Conservation (phyloP, 768 basidiomycete species). For the Mycena crocata region DNA sequence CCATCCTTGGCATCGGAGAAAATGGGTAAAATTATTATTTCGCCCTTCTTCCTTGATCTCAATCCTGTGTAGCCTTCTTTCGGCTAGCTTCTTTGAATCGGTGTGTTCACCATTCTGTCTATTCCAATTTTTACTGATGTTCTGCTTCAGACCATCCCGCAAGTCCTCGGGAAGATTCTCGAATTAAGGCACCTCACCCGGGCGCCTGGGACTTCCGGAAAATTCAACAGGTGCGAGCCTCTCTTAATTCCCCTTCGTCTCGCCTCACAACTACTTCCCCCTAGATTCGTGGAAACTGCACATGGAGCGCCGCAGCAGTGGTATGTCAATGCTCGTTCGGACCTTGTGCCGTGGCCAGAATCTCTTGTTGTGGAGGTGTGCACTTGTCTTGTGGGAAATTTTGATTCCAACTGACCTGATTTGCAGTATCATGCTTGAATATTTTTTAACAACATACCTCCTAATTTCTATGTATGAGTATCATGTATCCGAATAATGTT, state of each 20-base stretch:
- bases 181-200: slow-evolving; percentile 53
- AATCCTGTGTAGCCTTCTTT: slow-evolving; percentile 41
- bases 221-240: slow-evolving; percentile 48
- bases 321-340: slow-evolving; percentile 46
- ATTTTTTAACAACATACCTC: not conserved
- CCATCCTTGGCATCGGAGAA: slow-evolving; percentile 48
- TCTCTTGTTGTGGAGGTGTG: slow-evolving; percentile 54
- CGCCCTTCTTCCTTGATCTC: slow-evolving; percentile 19
- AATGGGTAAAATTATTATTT: slow-evolving; percentile 40
- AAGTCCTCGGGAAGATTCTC: slow-evolving; percentile 58
- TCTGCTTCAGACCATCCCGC: slow-evolving; percentile 53
- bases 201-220: slow-evolving; percentile 52
- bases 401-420: not conserved
- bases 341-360: slow-evolving; percentile 56
- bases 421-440: slow-evolving; percentile 15
- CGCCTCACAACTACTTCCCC: not conserved
- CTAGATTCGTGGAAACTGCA: slow-evolving; percentile 52
- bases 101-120: slow-evolving; percentile 36
- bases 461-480: too few species aligned
- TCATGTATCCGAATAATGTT: not conserved
- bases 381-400: not conserved
- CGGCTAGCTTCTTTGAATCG: slow-evolving; percentile 53
- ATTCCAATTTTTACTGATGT: slow-evolving; percentile 4
- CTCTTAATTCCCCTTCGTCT: not conserved
- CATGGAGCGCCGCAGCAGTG: slow-evolving; percentile 34